Evolutionary conservation across 169 alveolate species (phyloP).

Genomic region (Cryptosporidium ubiquitum): DNA sequence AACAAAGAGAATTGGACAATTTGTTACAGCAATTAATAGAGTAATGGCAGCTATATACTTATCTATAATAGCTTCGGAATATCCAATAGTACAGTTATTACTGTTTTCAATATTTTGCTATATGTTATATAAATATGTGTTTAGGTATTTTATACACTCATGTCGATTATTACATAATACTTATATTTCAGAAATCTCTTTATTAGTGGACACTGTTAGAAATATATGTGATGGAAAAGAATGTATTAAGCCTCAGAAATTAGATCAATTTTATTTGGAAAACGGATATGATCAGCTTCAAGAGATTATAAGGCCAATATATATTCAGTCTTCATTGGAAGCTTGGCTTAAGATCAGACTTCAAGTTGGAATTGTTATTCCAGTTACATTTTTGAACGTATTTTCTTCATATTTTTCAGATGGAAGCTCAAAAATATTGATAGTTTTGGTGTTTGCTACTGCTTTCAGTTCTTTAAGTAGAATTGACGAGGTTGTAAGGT

Average conservation of each 20-base stretch:
- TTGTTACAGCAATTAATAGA: constrained; percentile 58
- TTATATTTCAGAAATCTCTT: constrained; percentile 55
- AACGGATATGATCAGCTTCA: constrained; percentile 55
- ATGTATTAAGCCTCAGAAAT: constrained; percentile 50
- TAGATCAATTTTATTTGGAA: constrained; percentile 30
- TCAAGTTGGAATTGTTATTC: constrained; percentile 59
- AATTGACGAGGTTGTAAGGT: constrained; percentile 68
- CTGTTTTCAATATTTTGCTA: constrained; percentile 1
- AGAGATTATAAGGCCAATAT: constrained; percentile 45
- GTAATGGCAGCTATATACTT: constrained; percentile 28
- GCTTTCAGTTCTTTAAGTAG: constrained; percentile 47
- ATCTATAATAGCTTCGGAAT: constrained; percentile 45
- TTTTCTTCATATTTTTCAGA: constrained; percentile 23
- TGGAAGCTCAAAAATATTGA: constrained; percentile 7
- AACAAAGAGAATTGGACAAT: constrained; percentile 62
- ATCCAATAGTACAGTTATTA: constrained; percentile 1
- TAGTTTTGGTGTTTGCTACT: constrained; percentile 48
- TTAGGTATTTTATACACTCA: constrained; percentile 57
- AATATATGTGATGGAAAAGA: constrained; percentile 72
- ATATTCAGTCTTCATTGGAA: constrained; percentile 58
- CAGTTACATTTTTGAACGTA: constrained; percentile 48
- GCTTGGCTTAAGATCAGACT: constrained; percentile 53
- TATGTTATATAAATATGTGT: constrained; percentile 12
- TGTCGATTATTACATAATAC: constrained; percentile 59
- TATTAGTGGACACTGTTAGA: constrained; percentile 46